Conservation (phyloP, 1,284 basidiomycete species). For the Leccinum griseonigrum region DNA sequence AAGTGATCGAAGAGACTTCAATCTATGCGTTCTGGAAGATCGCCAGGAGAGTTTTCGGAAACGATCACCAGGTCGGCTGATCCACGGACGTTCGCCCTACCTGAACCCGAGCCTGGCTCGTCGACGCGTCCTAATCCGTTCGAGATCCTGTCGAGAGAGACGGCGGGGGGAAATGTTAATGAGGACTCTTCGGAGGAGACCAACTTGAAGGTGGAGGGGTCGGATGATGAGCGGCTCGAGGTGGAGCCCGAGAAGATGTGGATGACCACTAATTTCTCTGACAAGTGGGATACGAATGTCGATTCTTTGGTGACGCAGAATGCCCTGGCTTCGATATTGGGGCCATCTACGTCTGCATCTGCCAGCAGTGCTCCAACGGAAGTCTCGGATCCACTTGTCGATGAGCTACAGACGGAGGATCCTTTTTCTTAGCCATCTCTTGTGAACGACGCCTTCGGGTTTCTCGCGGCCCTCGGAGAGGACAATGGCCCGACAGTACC, state of each 20-base stretch:
- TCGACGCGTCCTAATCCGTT: constrained; percentile 16
- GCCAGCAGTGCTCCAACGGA: neutral
- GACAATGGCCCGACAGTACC: constrained; percentile 35
- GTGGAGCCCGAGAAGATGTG: constrained; percentile 29
- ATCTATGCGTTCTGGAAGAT: constrained; percentile 49
- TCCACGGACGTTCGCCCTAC: neutral
- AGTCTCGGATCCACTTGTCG: neutral
- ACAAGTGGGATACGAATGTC: neutral
- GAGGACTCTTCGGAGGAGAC: constrained; percentile 7
- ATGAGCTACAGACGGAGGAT: neutral
- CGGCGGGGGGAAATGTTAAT: constrained; percentile 6
- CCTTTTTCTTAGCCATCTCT: constrained; percentile 7
- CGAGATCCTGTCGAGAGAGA: constrained; percentile 12
- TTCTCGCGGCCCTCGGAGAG: constrained; percentile 37
- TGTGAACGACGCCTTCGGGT: constrained; percentile 23
- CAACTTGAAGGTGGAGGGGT: constrained; percentile 4
- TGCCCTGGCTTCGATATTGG: neutral
- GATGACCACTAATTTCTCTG: constrained; percentile 18
- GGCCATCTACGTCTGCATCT: neutral
- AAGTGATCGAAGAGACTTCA: constrained; percentile 26
- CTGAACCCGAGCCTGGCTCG: constrained; percentile 4
- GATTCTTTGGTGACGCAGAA: constrained; percentile 6
- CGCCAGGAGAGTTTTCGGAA: constrained; percentile 38
- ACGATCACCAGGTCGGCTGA: neutral
- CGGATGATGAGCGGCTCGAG: constrained; percentile 19